Base-by-base conservation (phyloP, 1,284 basidiomycete species). In the Lentinula novae-zelandiae region DNA sequence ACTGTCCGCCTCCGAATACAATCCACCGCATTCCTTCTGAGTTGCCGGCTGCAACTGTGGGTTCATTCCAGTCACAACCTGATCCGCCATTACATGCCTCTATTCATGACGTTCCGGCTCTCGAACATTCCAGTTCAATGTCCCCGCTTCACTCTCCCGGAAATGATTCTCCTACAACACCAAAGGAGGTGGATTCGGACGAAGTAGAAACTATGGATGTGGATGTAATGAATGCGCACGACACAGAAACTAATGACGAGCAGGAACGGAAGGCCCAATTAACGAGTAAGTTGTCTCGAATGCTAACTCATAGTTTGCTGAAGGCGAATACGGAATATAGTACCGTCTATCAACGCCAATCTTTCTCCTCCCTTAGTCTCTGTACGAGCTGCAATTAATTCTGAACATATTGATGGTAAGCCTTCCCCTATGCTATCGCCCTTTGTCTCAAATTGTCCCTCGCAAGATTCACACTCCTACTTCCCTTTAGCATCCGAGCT, bases 41-140 rank as follows among this genome's bases (percentile, higher is more conserved):
- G 7, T 15, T 44, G n/a, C 44, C 44, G 1, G 20, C 8, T 46
- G 44, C 44, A 9, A 22, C 20, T 46, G 17, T 22, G 6, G 13
- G n/a, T 12, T 7, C 42, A n/a, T 20, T 34, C 39, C 52, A 49
- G 8, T 31, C 48, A 3, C 13, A 17, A 20, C 36, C 9, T 53
- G 15, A 7, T 12, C 31, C 17, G 9, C n/a, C n/a, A 9, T 33
- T 22, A 31, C 20, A 15, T 39, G 17, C 38, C 2, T 10, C 6
- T 15, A 7, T 20, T 56, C 42, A 13, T 33, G 42, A 49, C 27
- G 53, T 60, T 22, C 60, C 60, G 31, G 46, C 33, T 31, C 60
- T 60, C 5, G 60, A 49, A 8, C 54, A 48, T 42, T 60, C 54
- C 4, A 50, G 13, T 12, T 60, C 60, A 9, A 60, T 60, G 36